Conservation (phyloP, 2,329 filamentous ascomycete species). For the Colletotrichum horii region DNA sequence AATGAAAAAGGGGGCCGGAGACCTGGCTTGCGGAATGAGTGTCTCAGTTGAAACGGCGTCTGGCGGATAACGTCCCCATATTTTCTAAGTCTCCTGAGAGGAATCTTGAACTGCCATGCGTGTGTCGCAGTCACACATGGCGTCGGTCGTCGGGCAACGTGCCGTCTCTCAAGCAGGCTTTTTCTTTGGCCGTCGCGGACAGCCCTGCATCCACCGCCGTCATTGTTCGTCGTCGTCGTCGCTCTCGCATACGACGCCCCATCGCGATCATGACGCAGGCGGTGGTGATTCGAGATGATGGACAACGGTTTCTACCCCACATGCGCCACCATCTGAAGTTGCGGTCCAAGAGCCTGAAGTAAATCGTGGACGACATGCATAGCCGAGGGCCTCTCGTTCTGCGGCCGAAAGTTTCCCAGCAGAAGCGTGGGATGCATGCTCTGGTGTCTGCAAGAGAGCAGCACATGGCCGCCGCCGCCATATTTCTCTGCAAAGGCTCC, state of each 20-base stretch:
- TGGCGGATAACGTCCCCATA: constrained; percentile 4
- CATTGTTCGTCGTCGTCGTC: background rate
- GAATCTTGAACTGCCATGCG: background rate
- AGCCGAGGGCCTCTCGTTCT: constrained; percentile 42
- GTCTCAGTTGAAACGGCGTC: constrained; percentile 14
- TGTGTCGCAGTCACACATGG: background rate
- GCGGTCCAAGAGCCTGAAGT: background rate
- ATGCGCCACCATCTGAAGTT: constrained; percentile 20
- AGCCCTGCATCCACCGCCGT: background rate
- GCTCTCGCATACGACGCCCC: background rate
- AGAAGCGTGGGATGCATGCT: constrained; percentile 23
- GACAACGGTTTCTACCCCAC: constrained; percentile 3
- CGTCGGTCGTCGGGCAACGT: background rate
- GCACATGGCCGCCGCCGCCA: constrained; percentile 2
- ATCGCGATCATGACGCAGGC: background rate
- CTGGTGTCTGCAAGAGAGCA: constrained; percentile 8
- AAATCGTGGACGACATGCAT: constrained; percentile 34
- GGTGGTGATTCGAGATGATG: background rate
- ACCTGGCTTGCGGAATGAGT: constrained; percentile 10
- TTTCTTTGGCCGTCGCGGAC: background rate
- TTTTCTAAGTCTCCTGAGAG: background rate
- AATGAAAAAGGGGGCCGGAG: background rate
- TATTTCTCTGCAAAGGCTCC: constrained; percentile 5
- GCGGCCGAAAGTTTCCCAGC: constrained; percentile 29
- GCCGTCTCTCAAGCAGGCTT: background rate